These are phyloP conservation scores for Tilletiaria anomala DNA, from an alignment of 1,284 basidiomycete genomes.

Conservation along the genomic window DNA sequence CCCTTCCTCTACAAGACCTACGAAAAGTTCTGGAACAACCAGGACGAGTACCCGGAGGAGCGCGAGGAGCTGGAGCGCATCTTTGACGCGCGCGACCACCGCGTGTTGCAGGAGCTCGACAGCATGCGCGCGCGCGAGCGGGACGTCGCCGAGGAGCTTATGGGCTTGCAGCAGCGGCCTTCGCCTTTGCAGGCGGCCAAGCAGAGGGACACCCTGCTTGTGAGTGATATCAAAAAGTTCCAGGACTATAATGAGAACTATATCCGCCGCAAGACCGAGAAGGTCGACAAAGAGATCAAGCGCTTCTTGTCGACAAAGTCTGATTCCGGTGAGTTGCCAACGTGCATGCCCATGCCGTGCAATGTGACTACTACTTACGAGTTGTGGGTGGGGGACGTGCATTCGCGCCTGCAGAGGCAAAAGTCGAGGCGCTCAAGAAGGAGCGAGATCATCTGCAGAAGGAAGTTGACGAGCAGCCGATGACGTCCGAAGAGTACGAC, in stretches of 20 bases:
- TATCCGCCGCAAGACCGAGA: constrained; percentile 30
- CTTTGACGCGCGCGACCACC: constrained; percentile 7
- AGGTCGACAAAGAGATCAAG: constrained; percentile 23
- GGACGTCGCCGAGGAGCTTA: constrained; percentile 17
- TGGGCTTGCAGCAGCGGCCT: constrained; percentile 12
- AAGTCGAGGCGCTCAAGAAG: constrained; percentile 11
- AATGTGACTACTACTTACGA: too few relatives aligned
- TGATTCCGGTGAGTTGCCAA: constrained; percentile 8
- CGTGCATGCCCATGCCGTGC: too few relatives aligned
- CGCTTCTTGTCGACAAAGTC: constrained; percentile 16
- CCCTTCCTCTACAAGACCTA: constrained; percentile 37
- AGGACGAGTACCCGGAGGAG: constrained; percentile 37
- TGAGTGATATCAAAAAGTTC: constrained; percentile 31
- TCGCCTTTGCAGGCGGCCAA: constrained; percentile 27
- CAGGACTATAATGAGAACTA: constrained; percentile 29
- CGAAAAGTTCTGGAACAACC: constrained; percentile 35
- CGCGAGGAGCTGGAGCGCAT: constrained; percentile 20
- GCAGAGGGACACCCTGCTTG: constrained; percentile 23
- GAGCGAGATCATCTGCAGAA: constrained; percentile 17
- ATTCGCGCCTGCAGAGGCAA: background rate
- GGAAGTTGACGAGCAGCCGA: constrained; percentile 28
- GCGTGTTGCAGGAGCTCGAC: constrained; percentile 9
- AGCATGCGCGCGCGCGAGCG: background rate
- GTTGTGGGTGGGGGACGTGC: too few relatives aligned
- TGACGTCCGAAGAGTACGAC: constrained; percentile 33